Conservation (phyloP, 2,329 filamentous ascomycete genomes). For the Colletotrichum tabaci region DNA sequence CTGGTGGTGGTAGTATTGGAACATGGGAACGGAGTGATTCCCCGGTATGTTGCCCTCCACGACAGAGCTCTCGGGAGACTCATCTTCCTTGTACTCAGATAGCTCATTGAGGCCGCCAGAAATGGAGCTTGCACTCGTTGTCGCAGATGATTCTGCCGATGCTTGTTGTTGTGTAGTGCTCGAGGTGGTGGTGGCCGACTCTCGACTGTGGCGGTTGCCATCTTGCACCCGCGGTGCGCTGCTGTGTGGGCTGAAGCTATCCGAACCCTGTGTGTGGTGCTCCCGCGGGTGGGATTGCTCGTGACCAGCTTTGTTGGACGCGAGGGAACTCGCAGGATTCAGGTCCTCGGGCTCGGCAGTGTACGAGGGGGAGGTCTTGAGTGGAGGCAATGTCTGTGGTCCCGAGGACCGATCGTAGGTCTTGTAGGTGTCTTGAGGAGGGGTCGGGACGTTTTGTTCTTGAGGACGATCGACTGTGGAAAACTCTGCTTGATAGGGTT, state of each 20-base stretch:
- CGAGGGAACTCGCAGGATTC: conserved; percentile 19
- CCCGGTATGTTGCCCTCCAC: conserved; percentile 60
- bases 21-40: conserved; percentile 65
- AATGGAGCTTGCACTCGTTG: conserved; percentile 70
- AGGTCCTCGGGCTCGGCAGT: conserved; percentile 22
- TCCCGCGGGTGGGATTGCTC: conserved; percentile 22
- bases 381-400: conserved; percentile 38
- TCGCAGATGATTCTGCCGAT: conserved; percentile 67
- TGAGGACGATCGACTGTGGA: conserved; percentile 47
- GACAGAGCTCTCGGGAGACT: conserved; percentile 67
- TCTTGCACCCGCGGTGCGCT: conserved; percentile 54
- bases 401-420: conserved; percentile 22
- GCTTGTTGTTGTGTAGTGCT: conserved; percentile 64
- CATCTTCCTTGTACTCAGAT: conserved; percentile 60
- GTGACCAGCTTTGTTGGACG: conserved; percentile 21
- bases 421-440: conserved; percentile 55
- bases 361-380: conserved; percentile 32
- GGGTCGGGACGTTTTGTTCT: conserved; percentile 53
- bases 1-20: conserved; percentile 76
- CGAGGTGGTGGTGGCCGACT: conserved; percentile 64
- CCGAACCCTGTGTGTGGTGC: conserved; percentile 45
- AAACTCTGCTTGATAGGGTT: conserved; percentile 47
- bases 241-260: conserved; percentile 52
- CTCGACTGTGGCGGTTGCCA: conserved; percentile 64
- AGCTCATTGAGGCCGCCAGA: conserved; percentile 64